phyloP scores from a whole-genome alignment of 2,329 filamentous ascomycete species.

The Macroventuria anomochaeta region DNA sequence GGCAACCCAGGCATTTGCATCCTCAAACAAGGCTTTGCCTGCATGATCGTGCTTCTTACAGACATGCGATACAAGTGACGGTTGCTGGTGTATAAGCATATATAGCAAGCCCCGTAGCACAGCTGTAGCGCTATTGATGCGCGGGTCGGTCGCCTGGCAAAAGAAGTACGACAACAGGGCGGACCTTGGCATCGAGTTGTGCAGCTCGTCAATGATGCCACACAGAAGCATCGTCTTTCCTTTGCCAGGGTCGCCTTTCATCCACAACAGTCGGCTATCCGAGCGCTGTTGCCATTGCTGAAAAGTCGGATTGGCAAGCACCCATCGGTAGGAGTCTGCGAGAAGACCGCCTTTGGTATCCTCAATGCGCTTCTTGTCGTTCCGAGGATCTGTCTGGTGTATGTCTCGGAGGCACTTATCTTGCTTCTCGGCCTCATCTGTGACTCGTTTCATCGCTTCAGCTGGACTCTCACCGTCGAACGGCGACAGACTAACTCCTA shows the following conservation, averaged over 20 bases:
- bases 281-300: no score
- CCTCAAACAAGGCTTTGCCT: slow-evolving; percentile 12
- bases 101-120: slow-evolving; percentile 56
- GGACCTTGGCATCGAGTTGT: slow-evolving; percentile 20
- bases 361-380: no score
- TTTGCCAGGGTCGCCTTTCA: no score
- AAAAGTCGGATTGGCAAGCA: no score
- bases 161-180: slow-evolving; percentile 29
- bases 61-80: slow-evolving; percentile 12
- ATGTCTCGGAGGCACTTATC: no score
- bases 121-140: no score
- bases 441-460: slow-evolving; percentile 19
- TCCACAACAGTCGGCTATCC: slow-evolving; percentile 14
- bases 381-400: no score
- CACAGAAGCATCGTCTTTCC: slow-evolving; percentile 51
- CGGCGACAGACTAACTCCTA: slow-evolving; percentile 16
- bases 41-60: slow-evolving; percentile 6
- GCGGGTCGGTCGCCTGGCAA: no score
- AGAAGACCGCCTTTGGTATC: no score
- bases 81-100: slow-evolving; percentile 43
- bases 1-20: slow-evolving; percentile 21
- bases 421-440: no score
- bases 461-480: slow-evolving; percentile 10
- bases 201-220: slow-evolving; percentile 38
- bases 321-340: no score